phyloP scores from a whole-genome alignment of 108 stramenopile genomes.

The Cyclotella sp. region DNA sequence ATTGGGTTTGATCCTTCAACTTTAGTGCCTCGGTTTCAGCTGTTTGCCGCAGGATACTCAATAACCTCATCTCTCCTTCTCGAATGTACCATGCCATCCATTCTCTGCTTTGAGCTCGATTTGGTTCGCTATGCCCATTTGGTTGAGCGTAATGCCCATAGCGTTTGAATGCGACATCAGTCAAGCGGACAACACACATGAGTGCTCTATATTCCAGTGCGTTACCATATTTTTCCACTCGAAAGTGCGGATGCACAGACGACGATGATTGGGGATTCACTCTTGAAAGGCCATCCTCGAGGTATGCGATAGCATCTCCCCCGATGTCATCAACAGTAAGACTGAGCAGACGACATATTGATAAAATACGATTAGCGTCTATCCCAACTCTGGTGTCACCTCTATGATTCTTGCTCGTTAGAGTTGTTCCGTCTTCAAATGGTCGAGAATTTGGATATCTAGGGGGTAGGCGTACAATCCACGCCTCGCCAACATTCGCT shows the following conservation, averaged over 20 bases:
- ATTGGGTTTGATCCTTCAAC: conserved; percentile 10
- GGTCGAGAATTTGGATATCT: conserved; percentile 51
- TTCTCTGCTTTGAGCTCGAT: conserved; percentile 26
- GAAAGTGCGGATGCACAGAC: conserved; percentile 28
- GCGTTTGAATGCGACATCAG: conserved; percentile 50
- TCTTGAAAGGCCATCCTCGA: conserved; percentile 49
- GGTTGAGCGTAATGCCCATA: conserved; percentile 31
- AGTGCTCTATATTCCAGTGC: conserved; percentile 73
- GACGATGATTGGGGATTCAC: background rate
- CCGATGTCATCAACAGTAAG: conserved; percentile 66
- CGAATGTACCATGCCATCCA: conserved; percentile 56
- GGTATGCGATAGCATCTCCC: conserved; percentile 58
- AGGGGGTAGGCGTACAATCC: conserved; percentile 64
- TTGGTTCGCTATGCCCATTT: conserved; percentile 31
- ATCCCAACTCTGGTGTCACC: conserved; percentile 54
- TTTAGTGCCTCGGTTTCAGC: conserved; percentile 39
- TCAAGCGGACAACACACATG: conserved; percentile 65
- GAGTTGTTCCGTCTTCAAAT: conserved; percentile 10
- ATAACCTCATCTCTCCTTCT: conserved; percentile 46
- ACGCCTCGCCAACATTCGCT: conserved; percentile 61
- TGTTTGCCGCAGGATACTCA: conserved; percentile 32
- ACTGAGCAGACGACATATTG: conserved; percentile 78
- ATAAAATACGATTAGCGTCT: conserved; percentile 56
- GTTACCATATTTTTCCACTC: conserved; percentile 48
- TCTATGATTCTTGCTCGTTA: conserved; percentile 7